A percentile compares a stretch with the other conserved stretches of the same genome.
These are phyloP conservation scores for Tardiomyces depauwii DNA, from an alignment of 1,139 yeast genomes.

Conservation along the genomic window DNA sequence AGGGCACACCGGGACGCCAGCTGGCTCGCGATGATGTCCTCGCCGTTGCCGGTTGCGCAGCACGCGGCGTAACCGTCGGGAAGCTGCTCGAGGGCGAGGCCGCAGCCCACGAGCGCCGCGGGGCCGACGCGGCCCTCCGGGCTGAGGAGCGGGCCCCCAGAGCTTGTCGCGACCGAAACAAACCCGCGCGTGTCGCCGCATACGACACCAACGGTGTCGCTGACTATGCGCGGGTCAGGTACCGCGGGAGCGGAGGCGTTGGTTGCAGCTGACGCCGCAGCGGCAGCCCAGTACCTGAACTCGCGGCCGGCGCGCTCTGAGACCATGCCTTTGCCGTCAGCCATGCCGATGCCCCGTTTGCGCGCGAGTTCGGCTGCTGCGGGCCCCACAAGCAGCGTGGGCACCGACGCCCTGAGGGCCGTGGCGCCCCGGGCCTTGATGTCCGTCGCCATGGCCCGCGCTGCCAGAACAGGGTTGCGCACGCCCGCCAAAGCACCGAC, in stretches of 20 bases:
- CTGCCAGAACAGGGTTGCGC: background rate
- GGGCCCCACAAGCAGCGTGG: background rate
- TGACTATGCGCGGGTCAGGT: conserved; percentile 3
- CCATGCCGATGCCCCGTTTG: background rate
- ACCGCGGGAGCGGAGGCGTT: background rate
- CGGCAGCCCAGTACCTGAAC: background rate
- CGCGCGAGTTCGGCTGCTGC: background rate
- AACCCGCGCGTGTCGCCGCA: conserved; percentile 21
- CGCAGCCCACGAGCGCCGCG: conserved; percentile 26
- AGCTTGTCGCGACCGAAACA: conserved; percentile 23
- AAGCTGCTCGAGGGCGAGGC: conserved; percentile 12
- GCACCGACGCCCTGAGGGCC: background rate
- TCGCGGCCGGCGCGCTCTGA: background rate
- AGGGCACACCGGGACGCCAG: conserved; percentile 10
- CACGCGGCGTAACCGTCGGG: conserved; percentile 6
- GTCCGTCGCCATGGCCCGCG: background rate
- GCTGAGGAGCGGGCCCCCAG: conserved; percentile 26
- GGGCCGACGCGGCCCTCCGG: conserved; percentile 27
- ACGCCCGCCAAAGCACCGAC: conserved; percentile 21
- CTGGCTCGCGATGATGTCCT: conserved; percentile 18
- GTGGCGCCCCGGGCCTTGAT: background rate
- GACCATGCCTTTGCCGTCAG: background rate
- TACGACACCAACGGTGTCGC: conserved; percentile 28
- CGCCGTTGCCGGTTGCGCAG: conserved; percentile 24
- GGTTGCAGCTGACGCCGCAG: background rate